Base-by-base conservation (phyloP, 345 rosid genomes). In the Eucalyptus erythrocorys region DNA sequence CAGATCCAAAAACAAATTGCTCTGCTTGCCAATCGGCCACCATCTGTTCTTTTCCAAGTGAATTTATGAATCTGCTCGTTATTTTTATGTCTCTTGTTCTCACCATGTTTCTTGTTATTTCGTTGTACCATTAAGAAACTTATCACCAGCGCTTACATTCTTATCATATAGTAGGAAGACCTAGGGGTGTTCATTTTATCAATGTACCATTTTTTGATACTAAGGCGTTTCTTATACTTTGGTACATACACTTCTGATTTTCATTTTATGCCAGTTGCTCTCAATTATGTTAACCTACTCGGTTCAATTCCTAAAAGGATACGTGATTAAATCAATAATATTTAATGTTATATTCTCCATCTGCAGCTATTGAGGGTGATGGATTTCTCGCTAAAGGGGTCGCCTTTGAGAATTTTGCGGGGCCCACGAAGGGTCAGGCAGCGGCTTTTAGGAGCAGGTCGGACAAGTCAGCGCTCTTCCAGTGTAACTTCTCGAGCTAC, bases 321-420 rank as follows among this genome's bases (percentile, higher is more conserved):
- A 10, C 8, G 8, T 51, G 7, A 82, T 19, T 48, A 45, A 47
- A 21, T 87, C 15, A 87, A 43, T 12, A 24, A 87, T 80, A 37
- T 13, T 40, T 37, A 8, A 40, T 17, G 48, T 19, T 27, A 19
- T 80, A 5, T 80, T 16, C 71, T 32, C 34, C 45, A 30, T 59
- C 68, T 42, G 82, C 92, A 92, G 93, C 90, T 87, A 91, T 86
- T 34, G 47, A 37, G 6, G 92, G 89, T 5, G 22, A 43, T 14
- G 87, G 90, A 13, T 92, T 92, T 53, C 26, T 92, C 4, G 89
- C 89, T 12, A 85, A 50, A 19, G 80, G 79, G 14, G 88, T 91
- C 30, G 88, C 91, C 27, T 79, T 92, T 86, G 57, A 53, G 22
- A 91, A 92, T 86, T 88, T 89, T 6, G 92, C 93, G 3, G 93